Conservation (phyloP, 1,284 basidiomycete species). For the Sporisorium reilianum region DNA sequence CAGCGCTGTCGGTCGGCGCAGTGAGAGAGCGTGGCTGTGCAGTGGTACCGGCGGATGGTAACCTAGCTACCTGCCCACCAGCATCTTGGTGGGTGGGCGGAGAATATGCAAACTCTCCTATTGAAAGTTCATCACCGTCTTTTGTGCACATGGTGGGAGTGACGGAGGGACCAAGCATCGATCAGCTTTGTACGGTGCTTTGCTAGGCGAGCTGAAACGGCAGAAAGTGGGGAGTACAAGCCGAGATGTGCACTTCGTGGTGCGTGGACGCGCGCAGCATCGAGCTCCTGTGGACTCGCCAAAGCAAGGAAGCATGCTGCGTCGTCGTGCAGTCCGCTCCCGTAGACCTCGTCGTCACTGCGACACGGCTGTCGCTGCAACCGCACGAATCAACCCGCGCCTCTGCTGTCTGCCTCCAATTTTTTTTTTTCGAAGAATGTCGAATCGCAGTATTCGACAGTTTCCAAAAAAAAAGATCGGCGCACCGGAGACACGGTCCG, state of each 20-base stretch:
- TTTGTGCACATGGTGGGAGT: not conserved
- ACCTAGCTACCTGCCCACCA: not conserved
- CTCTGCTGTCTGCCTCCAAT: not conserved
- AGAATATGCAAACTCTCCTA: not conserved
- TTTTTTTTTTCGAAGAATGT: not conserved
- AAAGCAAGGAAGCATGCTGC: too few species aligned
- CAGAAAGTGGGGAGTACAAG: too few species aligned
- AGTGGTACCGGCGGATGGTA: not conserved
- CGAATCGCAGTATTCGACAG: not conserved
- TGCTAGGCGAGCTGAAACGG: too few species aligned
- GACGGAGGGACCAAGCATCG: too few species aligned
- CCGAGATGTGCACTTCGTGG: not conserved
- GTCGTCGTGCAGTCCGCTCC: not conserved
- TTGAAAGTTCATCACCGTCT: too few species aligned
- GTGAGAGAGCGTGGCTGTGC: not conserved
- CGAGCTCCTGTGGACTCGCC: too few species aligned
- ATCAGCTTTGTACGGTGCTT: too few species aligned
- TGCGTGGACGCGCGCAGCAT: not conserved
- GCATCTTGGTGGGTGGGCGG: not conserved
- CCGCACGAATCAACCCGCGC: too few species aligned
- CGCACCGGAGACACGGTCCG: conserved; percentile 25
- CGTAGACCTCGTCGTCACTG: not conserved
- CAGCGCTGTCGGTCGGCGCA: not conserved
- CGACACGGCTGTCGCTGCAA: conserved; percentile 2
- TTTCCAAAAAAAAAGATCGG: not conserved